Conservation (phyloP, 2,329 filamentous ascomycete genomes). For the Fulvia fulva region DNA sequence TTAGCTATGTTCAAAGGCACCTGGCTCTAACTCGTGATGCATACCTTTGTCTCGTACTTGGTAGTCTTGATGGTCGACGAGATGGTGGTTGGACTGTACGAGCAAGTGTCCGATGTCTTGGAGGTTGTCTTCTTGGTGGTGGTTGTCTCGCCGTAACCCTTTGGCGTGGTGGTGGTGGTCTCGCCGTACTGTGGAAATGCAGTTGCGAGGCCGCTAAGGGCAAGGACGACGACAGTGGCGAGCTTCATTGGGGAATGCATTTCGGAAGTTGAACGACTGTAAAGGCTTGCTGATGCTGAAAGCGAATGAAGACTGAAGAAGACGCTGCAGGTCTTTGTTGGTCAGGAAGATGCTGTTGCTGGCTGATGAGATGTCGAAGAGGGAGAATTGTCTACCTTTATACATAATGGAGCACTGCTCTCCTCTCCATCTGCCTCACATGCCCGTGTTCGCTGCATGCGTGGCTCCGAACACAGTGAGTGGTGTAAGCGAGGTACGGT, state of each 20-base stretch:
- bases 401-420: not conserved
- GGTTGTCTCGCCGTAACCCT: conserved; percentile 7
- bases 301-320: conserved; percentile 2
- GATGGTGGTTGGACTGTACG: conserved; percentile 2
- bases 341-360: not conserved
- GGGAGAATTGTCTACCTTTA: not conserved
- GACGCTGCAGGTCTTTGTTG: not conserved
- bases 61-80: conserved; percentile 8
- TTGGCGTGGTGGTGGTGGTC: conserved; percentile 5
- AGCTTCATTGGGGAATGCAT: conserved; percentile 21
- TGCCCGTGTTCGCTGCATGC: not conserved
- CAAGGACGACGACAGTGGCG: conserved; percentile 15
- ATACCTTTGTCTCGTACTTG: not conserved
- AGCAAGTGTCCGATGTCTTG: not conserved
- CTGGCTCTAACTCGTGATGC: not conserved
- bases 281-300: conserved; percentile 5
- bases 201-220: conserved; percentile 17
- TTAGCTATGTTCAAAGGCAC: not conserved
- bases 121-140: conserved; percentile 11
- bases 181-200: conserved; percentile 14
- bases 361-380: not conserved
- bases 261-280: conserved; percentile 11
- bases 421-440: not conserved
- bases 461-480: not conserved
- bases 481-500: not conserved